These are phyloP conservation scores for Ascodesmis nigricans DNA, from an alignment of 495 filamentous ascomycete genomes.

Conservation along the genomic window DNA sequence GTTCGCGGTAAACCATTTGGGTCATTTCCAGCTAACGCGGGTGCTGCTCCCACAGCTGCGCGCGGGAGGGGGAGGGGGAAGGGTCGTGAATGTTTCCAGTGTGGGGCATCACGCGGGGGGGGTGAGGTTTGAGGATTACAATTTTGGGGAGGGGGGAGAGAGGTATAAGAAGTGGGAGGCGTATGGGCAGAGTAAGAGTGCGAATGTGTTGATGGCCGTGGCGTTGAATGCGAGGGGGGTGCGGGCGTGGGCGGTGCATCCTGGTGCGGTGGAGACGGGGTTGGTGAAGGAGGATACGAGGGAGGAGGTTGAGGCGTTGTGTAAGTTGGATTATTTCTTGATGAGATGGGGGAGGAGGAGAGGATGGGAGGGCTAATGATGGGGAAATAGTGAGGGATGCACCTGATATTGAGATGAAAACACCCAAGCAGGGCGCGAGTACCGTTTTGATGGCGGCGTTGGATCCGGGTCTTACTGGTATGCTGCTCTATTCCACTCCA, in stretches of 20 bases:
- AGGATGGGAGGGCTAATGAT: too few relatives aligned
- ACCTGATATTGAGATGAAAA: too few relatives aligned
- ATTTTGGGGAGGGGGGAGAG: constrained; percentile 26
- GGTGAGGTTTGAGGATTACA: constrained; percentile 33
- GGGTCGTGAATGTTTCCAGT: constrained; percentile 25
- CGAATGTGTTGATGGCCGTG: constrained; percentile 35
- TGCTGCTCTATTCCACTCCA: too few relatives aligned
- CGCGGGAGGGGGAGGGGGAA: constrained; percentile 22
- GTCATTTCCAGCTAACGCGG: constrained; percentile 37
- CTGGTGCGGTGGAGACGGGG: background rate
- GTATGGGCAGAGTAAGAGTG: constrained; percentile 37
- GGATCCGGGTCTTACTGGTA: constrained; percentile 20
- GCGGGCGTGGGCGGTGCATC: background rate
- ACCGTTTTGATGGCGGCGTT: constrained; percentile 27
- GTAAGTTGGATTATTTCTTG: too few relatives aligned
- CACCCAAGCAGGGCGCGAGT: constrained; percentile 25
- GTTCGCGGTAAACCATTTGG: constrained; percentile 35
- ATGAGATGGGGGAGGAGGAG: too few relatives aligned
- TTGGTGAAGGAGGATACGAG: too few relatives aligned
- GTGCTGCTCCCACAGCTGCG: constrained; percentile 30
- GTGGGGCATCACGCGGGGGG: constrained; percentile 25
- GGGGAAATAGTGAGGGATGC: too few relatives aligned
- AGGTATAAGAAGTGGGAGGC: constrained; percentile 26
- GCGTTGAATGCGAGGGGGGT: constrained; percentile 23
- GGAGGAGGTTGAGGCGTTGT: too few relatives aligned